Conservation (phyloP, 345 rosid species). For the Adansonia digitata region DNA sequence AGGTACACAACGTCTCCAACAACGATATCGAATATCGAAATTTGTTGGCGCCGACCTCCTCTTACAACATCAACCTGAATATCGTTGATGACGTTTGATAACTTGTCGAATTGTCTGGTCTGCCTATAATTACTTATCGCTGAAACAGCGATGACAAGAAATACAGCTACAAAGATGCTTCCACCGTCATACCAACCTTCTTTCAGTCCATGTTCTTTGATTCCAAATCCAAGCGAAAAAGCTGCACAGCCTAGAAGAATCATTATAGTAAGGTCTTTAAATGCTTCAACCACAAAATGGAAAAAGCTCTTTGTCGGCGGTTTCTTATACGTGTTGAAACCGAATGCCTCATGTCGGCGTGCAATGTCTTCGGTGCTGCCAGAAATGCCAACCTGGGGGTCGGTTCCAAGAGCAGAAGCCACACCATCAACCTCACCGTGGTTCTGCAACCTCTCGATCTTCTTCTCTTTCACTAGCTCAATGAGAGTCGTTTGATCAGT, state of each 20-base stretch:
- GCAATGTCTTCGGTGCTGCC: constrained; percentile 31
- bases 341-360: constrained; percentile 41
- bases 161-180: constrained; percentile 51
- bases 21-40: constrained; percentile 55
- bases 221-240: constrained; percentile 57
- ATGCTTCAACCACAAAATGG: constrained; percentile 42
- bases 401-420: constrained; percentile 36
- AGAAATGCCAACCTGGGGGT: constrained; percentile 30
- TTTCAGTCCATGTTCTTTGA: constrained; percentile 49
- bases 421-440: constrained; percentile 40
- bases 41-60: constrained; percentile 36
- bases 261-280: constrained; percentile 45
- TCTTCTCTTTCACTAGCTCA: not conserved
- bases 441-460: not conserved
- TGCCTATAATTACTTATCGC: constrained; percentile 49
- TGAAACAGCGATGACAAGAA: constrained; percentile 49
- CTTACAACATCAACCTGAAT: constrained; percentile 48
- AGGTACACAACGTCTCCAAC: constrained; percentile 45
- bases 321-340: constrained; percentile 58
- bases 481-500: not conserved
- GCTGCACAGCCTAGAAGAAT: constrained; percentile 55
- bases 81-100: constrained; percentile 44
- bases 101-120: constrained; percentile 42
- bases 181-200: constrained; percentile 79
- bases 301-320: constrained; percentile 49